A percentile compares a stretch with the other conserved stretches of the same genome.
phyloP scores from a whole-genome alignment of 2,329 filamentous ascomycete genomes.

The Huntiella bhutanensis region DNA sequence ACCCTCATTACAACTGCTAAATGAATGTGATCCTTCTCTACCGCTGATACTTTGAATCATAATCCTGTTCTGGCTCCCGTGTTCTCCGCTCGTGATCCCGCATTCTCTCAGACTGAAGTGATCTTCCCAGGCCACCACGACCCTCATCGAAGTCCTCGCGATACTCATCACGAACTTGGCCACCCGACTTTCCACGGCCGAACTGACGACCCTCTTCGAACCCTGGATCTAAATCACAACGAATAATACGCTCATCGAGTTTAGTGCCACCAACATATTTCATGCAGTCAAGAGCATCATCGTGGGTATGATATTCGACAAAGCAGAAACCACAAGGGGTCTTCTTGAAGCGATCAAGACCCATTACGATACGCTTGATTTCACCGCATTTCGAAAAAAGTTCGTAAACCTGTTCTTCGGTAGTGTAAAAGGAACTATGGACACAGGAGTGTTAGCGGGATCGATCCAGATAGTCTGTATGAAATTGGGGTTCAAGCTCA shows the following conservation, averaged over 20 bases:
- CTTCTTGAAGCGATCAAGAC: conserved; percentile 89
- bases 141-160: conserved; percentile 93
- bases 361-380: conserved; percentile 96
- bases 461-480: not conserved
- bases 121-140: conserved; percentile 71
- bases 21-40: not conserved
- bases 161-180: conserved; percentile 95
- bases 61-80: conserved; percentile 19
- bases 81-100: conserved; percentile 20
- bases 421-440: conserved; percentile 80
- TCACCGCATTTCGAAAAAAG: conserved; percentile 92
- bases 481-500: conserved; percentile 22
- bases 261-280: conserved; percentile 98
- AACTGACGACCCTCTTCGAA: conserved; percentile 95
- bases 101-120: conserved; percentile 38
- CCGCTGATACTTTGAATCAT: conserved; percentile 14
- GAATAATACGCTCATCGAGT: conserved; percentile 88
- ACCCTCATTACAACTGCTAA: too few relatives aligned
- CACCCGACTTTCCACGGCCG: conserved; percentile 83
- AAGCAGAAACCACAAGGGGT: conserved; percentile 99
- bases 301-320: conserved; percentile 96
- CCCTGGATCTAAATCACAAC: conserved; percentile 86
- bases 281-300: conserved; percentile 93
- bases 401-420: conserved; percentile 96
- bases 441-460: not conserved